Evolutionary conservation across 768 basidiomycete genomes (phyloP).

Genomic region (Leccinum obscurum): DNA sequence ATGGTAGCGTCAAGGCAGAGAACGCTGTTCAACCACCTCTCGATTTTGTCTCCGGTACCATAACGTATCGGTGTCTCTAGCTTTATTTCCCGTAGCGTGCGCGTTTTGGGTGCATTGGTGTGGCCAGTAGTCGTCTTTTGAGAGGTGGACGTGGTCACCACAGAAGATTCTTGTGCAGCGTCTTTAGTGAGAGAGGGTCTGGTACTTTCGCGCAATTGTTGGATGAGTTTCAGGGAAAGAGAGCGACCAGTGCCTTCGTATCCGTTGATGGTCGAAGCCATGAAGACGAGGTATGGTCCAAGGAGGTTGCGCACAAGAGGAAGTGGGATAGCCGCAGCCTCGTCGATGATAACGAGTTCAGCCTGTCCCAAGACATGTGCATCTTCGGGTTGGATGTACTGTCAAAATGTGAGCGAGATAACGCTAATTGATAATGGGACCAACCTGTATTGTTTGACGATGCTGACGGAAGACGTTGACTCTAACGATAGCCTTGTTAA

Average conservation of each 20-base stretch:
- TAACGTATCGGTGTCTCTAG: slow-evolving; percentile 96
- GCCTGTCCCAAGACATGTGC: slow-evolving; percentile 97
- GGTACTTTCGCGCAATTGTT: slow-evolving; percentile 92
- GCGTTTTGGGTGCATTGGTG: slow-evolving; percentile 57
- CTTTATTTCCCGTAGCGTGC: slow-evolving; percentile 89
- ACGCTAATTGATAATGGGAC: slow-evolving; percentile 15
- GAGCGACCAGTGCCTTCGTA: slow-evolving; percentile 99
- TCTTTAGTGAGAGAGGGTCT: slow-evolving; percentile 77
- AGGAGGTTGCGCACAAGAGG: slow-evolving; percentile 94
- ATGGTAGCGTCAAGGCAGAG: slow-evolving; percentile 89
- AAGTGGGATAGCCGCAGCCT: slow-evolving; percentile 96
- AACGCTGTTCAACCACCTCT: slow-evolving; percentile 90
- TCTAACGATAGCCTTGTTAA: slow-evolving; percentile 92
- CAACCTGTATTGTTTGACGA: slow-evolving; percentile 93
- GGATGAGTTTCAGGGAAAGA: slow-evolving; percentile 94
- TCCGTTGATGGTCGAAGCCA: slow-evolving; percentile 99
- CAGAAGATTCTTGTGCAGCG: slow-evolving; percentile 40
- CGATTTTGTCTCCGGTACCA: slow-evolving; percentile 79
- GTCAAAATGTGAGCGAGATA: slow-evolving; percentile 6
- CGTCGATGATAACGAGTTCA: slow-evolving; percentile 96
- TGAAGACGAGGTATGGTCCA: slow-evolving; percentile 95
- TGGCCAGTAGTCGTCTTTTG: slow-evolving; percentile 53
- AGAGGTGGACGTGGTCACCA: slow-evolving; percentile 38
- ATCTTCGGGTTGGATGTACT: slow-evolving; percentile 99
- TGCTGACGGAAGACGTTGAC: slow-evolving; percentile 93